Evolutionary conservation across 768 basidiomycete genomes (phyloP).

Genomic region (Mycena leptocephala): DNA sequence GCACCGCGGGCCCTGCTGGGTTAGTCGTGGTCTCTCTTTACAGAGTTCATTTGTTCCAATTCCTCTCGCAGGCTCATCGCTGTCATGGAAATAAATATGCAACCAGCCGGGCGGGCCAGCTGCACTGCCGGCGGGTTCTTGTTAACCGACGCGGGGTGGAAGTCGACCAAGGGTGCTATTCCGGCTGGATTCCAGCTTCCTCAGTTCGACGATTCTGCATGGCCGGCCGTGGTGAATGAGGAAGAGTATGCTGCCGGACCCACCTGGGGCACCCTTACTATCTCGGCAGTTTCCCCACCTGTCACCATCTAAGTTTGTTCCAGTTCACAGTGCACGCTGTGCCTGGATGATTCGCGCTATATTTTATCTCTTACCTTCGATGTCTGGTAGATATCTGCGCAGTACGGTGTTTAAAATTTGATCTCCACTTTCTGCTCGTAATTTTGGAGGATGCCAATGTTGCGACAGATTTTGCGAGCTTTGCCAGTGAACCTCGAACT

Average conservation of each 20-base stretch:
- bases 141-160: neutral
- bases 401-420: no score
- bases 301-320: neutral
- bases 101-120: neutral
- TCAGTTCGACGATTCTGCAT: constrained; percentile 3
- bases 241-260: neutral
- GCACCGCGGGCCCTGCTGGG: neutral
- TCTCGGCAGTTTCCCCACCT: neutral
- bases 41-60: no score
- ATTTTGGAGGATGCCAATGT: no score
- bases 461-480: no score
- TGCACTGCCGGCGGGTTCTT: neutral
- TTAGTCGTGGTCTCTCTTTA: no score
- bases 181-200: constrained; percentile 2
- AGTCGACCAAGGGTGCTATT: constrained; percentile 9
- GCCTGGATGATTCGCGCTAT: no score
- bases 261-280: neutral
- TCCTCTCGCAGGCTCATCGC: no score
- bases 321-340: no score
- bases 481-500: no score
- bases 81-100: constrained; percentile 18
- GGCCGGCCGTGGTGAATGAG: constrained; percentile 1
- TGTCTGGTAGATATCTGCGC: no score
- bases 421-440: no score
- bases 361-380: no score